Percentiles rank a stretch among this genome's conserved stretches.
Conservation (phyloP, 2,329 filamentous ascomycete species). For the Periglandula ipomoeae region DNA sequence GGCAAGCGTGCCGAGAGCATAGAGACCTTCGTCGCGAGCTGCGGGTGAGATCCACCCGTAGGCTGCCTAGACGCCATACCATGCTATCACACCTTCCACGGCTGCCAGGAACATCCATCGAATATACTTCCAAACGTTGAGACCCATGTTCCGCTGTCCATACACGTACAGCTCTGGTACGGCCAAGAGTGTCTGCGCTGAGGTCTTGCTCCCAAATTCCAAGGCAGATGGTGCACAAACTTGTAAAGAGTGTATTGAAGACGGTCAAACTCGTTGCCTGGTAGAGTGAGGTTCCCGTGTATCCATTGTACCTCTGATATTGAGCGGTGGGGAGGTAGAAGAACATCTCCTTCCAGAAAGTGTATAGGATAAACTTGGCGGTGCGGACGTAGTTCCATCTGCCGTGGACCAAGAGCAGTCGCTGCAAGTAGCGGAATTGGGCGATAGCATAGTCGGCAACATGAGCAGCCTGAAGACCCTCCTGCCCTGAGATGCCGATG, state of each 20-base stretch:
- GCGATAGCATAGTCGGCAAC: slow-evolving; percentile 89
- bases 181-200: slow-evolving; percentile 73
- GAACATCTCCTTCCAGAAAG: slow-evolving; percentile 82
- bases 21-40: slow-evolving; percentile 59
- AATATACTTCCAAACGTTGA: slow-evolving; percentile 66
- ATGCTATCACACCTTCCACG: slow-evolving; percentile 64
- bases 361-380: slow-evolving; percentile 80
- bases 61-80: slow-evolving; percentile 51
- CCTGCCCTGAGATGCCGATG: slow-evolving; percentile 84
- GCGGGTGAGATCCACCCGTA: slow-evolving; percentile 37
- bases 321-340: slow-evolving; percentile 81
- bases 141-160: slow-evolving; percentile 62
- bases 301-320: slow-evolving; percentile 76
- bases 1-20: slow-evolving; percentile 62
- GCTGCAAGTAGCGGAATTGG: slow-evolving; percentile 83
- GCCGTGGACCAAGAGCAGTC: slow-evolving; percentile 74
- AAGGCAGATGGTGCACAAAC: slow-evolving; percentile 76
- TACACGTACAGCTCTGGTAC: slow-evolving; percentile 85
- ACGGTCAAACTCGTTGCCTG: slow-evolving; percentile 80
- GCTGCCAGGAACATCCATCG: slow-evolving; percentile 71
- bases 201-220: slow-evolving; percentile 91
- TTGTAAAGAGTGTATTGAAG: slow-evolving; percentile 93
- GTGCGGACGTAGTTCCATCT: slow-evolving; percentile 86
- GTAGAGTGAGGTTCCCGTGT: slow-evolving; percentile 85
- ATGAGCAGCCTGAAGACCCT: slow-evolving; percentile 81